Percentiles rank a stretch among this genome's conserved stretches.
Conservation (phyloP, 805 yeast species). For the Pichia insulana region DNA sequence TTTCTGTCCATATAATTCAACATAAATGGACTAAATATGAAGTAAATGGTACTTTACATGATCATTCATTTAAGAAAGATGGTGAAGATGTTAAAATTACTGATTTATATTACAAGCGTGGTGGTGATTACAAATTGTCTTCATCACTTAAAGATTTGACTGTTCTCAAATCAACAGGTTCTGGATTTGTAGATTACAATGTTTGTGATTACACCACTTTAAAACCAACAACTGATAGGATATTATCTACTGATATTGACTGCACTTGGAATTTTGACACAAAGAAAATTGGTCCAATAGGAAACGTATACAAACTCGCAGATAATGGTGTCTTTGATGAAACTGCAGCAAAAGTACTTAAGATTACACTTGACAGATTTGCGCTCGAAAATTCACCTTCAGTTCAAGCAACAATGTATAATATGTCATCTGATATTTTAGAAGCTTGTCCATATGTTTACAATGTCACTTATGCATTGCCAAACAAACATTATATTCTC, state of each 20-base stretch:
- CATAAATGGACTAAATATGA: conserved; percentile 68
- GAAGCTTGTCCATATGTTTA: conserved; percentile 45
- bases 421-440: conserved; percentile 74
- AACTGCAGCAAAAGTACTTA: conserved; percentile 54
- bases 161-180: conserved; percentile 83
- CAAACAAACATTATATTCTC: conserved; percentile 87
- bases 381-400: conserved; percentile 87
- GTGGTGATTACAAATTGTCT: conserved; percentile 47
- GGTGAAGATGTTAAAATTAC: conserved; percentile 74
- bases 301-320: conserved; percentile 41
- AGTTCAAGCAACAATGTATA: conserved; percentile 95
- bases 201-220: conserved; percentile 84
- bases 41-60: conserved; percentile 69
- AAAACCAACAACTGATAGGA: conserved; percentile 74
- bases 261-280: conserved; percentile 62
- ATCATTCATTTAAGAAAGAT: conserved; percentile 77
- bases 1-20: conserved; percentile 60
- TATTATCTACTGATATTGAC: conserved; percentile 78
- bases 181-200: conserved; percentile 85
- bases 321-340: conserved; percentile 56
- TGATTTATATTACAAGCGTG: conserved; percentile 42
- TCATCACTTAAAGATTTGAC: conserved; percentile 73
- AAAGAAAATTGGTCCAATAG: conserved; percentile 41
- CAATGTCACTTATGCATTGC: conserved; percentile 66
- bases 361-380: conserved; percentile 64